Evolutionary conservation across 2,329 filamentous ascomycete species (phyloP).

Genomic region (Pyrenochaeta sp.): DNA sequence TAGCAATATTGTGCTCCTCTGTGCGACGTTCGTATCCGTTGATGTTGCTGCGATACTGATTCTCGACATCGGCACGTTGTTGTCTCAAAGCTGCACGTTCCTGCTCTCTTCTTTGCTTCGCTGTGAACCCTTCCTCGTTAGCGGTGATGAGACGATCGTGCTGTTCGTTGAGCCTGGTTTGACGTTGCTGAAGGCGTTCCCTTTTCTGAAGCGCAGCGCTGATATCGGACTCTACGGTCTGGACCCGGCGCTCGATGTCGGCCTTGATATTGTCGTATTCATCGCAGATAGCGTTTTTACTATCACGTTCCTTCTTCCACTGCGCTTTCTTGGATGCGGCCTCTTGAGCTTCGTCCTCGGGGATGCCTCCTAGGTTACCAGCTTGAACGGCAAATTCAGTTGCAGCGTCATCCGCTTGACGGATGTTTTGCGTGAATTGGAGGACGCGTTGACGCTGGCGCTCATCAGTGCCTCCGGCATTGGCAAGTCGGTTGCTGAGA

Average conservation of each 20-base stretch:
- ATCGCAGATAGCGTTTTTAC: constrained; percentile 59
- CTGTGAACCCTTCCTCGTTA: constrained; percentile 70
- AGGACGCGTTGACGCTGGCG: constrained; percentile 77
- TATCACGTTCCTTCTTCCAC: constrained; percentile 64
- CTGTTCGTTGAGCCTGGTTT: constrained; percentile 76
- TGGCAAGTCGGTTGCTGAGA: constrained; percentile 70
- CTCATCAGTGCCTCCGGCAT: constrained; percentile 76
- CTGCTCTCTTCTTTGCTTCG: constrained; percentile 61
- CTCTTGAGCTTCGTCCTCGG: constrained; percentile 67
- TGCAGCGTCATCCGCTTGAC: constrained; percentile 71
- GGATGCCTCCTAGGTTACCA: constrained; percentile 70
- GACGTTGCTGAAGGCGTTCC: constrained; percentile 75
- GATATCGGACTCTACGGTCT: constrained; percentile 71
- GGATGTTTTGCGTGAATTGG: constrained; percentile 78
- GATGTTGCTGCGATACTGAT: constrained; percentile 50
- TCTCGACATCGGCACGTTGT: constrained; percentile 46
- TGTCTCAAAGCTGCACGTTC: constrained; percentile 50
- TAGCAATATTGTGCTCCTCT: constrained; percentile 48
- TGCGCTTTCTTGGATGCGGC: constrained; percentile 66
- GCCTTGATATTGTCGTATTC: constrained; percentile 70
- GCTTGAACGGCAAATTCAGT: constrained; percentile 66
- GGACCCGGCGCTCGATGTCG: constrained; percentile 69
- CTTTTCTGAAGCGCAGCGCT: constrained; percentile 70
- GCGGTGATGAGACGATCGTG: constrained; percentile 74
- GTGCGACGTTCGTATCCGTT: constrained; percentile 50